Base-by-base conservation (phyloP, 805 yeast species). In the Candida coleopterorum region DNA sequence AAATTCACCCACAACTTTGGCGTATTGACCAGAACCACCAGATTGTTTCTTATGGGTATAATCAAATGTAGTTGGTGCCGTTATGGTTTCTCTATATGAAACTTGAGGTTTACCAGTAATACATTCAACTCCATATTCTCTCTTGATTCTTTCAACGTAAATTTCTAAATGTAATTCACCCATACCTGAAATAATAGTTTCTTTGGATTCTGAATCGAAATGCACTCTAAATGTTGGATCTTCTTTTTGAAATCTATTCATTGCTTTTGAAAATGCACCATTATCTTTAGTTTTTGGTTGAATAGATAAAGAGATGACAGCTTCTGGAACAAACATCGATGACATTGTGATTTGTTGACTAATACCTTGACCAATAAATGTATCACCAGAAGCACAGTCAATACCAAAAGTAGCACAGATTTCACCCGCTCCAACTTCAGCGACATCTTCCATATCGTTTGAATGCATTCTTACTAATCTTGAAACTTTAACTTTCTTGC, bases 11-110 rank as follows among this genome's bases (percentile, higher is more conserved):
- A 88, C 83, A 55, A 90, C 96, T 69, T 89, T 81, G 64, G 96
- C 98, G 58, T 80, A 93, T 72, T 93, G 99, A 68, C 99, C 99
- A 47, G 97, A 95, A 77, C 99, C 99, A 64, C 99, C 99, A 56
- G 90, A 77, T 71, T 93, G 99, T 60, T 88, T 90, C 76, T 93
- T 93, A 72, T 90, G 97, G 20, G 96, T 83, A 68, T 82, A 87
- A 60, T 93, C 97, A 55, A 93, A 90, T 10, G 78, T 71, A 21
- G 90, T 74, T 28, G 85, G 68, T 2, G 74, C 58, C 25, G 84
- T 68, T 47, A 90, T 79, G 27, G 97, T 83, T 68, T 93, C 99
- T 64, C 99, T 81, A 69, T 93, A 93, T 12, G 98, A 87, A 27
- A 93, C 99, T 71, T 89, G 96, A 32, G 99, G 99, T 64, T 84